phyloP scores from a whole-genome alignment of 345 rosid species.

The Litchi chinensis region DNA sequence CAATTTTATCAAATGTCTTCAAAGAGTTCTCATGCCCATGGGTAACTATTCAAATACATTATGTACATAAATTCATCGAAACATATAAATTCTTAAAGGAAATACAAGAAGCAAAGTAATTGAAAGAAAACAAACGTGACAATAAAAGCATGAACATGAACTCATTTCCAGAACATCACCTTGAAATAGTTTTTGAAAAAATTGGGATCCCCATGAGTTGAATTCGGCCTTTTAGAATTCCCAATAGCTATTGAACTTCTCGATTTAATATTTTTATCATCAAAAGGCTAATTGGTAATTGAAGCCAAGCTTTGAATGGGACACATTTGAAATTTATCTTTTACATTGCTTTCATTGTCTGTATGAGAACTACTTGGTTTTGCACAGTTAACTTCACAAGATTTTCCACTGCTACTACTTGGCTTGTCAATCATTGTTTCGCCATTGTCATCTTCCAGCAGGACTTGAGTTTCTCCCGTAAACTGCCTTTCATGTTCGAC shows the following conservation, averaged over 20 bases:
- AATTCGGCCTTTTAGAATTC: conserved; percentile 51
- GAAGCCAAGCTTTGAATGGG: conserved; percentile 35
- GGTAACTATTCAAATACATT: no score
- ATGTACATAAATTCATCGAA: no score
- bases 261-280: conserved; percentile 31
- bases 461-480: conserved; percentile 35
- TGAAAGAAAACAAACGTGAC: no score
- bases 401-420: conserved; percentile 30
- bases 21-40: no score
- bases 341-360: conserved; percentile 36
- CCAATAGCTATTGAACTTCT: conserved; percentile 35
- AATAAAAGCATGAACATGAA: neutral
- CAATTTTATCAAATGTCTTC: no score
- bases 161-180: conserved; percentile 42
- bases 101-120: no score
- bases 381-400: conserved; percentile 36
- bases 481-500: conserved; percentile 24
- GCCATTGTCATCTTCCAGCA: conserved; percentile 26
- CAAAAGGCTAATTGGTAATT: conserved; percentile 33
- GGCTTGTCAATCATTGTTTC: conserved; percentile 31
- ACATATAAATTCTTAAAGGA: no score
- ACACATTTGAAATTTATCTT: conserved; percentile 21
- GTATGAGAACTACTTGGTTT: conserved; percentile 29
- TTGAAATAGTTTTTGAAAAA: conserved; percentile 93
- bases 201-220: conserved; percentile 80